Evolutionary conservation across 257 asterid species (phyloP).

Genomic region (Catharanthus roseus): DNA sequence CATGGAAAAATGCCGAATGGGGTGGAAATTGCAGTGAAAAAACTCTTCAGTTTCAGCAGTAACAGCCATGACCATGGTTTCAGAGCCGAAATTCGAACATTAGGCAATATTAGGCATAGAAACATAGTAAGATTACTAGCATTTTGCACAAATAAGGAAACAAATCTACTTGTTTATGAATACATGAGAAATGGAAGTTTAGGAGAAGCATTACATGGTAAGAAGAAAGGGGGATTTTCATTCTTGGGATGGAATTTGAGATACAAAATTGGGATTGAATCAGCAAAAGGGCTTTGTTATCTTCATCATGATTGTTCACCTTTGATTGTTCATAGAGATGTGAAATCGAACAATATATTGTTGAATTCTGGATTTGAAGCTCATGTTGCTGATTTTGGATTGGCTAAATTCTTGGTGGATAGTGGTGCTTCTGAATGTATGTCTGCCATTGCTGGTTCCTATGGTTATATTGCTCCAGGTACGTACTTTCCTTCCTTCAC

Average conservation of each 20-base stretch:
- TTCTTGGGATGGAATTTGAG: constrained; percentile 72
- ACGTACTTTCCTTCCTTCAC: background rate
- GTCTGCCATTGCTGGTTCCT: constrained; percentile 96
- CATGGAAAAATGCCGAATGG: constrained; percentile 74
- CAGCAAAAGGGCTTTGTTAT: constrained; percentile 88
- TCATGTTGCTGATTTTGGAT: constrained; percentile 90
- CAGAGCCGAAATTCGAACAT: constrained; percentile 70
- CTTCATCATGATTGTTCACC: constrained; percentile 93
- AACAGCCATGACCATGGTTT: constrained; percentile 81
- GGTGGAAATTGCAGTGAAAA: constrained; percentile 79
- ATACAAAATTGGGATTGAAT: constrained; percentile 70
- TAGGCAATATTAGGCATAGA: constrained; percentile 85
- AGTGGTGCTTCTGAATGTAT: constrained; percentile 87
- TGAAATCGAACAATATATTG: constrained; percentile 79
- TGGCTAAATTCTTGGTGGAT: constrained; percentile 84
- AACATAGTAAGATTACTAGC: constrained; percentile 77
- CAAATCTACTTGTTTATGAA: constrained; percentile 83
- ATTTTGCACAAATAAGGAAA: constrained; percentile 75
- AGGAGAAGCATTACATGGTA: constrained; percentile 86
- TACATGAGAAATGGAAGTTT: constrained; percentile 94
- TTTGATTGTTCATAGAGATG: constrained; percentile 83
- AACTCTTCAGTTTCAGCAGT: constrained; percentile 51
- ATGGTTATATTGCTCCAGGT: constrained; percentile 99
- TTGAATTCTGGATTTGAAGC: constrained; percentile 77
- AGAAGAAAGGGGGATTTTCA: constrained; percentile 61